Evolutionary conservation across 345 rosid genomes (phyloP).

Genomic region (Brassica nigra): DNA sequence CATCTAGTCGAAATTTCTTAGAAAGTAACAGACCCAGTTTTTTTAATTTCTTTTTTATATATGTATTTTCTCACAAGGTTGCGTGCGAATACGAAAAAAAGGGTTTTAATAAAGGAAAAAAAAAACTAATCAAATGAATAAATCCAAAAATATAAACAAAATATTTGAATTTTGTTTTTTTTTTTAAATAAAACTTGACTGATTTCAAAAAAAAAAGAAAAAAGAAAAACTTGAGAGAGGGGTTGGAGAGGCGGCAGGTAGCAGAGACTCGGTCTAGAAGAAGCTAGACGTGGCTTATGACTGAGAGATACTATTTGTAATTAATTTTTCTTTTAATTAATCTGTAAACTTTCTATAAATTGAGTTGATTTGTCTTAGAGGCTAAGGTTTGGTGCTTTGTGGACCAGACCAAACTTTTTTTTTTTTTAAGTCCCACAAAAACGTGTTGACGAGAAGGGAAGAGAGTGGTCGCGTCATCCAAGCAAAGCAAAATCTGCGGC

Average conservation of each 20-base stretch:
- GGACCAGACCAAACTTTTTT: background rate
- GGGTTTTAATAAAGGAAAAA: background rate
- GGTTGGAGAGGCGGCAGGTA: background rate
- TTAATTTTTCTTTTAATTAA: background rate
- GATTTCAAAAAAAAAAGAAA: too few relatives aligned
- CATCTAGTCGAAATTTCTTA: slow-evolving; percentile 49
- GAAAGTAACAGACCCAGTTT: slow-evolving; percentile 36
- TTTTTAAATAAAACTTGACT: too few relatives aligned
- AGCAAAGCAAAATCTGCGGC: background rate
- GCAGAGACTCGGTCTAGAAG: background rate
- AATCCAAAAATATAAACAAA: too few relatives aligned
- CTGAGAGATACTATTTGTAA: background rate
- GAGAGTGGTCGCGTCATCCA: background rate
- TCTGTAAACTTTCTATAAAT: background rate
- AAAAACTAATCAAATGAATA: background rate
- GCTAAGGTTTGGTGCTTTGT: slow-evolving; percentile 30
- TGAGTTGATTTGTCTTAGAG: slow-evolving; percentile 32
- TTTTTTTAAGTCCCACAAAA: background rate
- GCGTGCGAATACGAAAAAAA: slow-evolving; percentile 50
- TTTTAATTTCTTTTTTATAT: background rate
- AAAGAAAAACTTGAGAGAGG: background rate
- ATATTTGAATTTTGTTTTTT: background rate
- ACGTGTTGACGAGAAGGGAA: slow-evolving; percentile 31
- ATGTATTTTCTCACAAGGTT: slow-evolving; percentile 11
- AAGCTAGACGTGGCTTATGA: slow-evolving; percentile 19